Percentiles rank a stretch among this genome's conserved stretches.
Evolutionary conservation across 2,329 filamentous ascomycete species (phyloP).

Genomic region (Penicillium italicum): DNA sequence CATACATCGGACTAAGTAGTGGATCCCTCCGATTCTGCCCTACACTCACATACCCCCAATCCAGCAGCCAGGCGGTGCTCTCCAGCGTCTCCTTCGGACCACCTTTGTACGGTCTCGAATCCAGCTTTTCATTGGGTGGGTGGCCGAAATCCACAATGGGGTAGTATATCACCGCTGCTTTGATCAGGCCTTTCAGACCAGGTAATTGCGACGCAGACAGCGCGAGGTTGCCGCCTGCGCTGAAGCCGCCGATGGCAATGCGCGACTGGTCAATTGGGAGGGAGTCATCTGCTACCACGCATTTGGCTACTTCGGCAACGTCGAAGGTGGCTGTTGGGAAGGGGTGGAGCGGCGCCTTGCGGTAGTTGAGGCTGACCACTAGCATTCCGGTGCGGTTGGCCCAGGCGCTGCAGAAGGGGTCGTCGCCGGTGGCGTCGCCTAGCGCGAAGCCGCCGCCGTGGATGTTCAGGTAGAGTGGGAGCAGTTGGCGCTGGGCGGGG

Average conservation of each 20-base stretch:
- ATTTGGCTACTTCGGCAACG: conserved; percentile 43
- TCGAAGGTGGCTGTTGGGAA: conserved; percentile 50
- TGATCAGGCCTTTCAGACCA: conserved; percentile 31
- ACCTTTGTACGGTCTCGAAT: conserved; percentile 15
- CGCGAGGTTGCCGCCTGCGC: conserved; percentile 51
- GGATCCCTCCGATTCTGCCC: conserved; percentile 38
- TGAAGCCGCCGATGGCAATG: conserved; percentile 49
- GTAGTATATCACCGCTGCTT: conserved; percentile 46
- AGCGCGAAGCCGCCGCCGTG: conserved; percentile 47
- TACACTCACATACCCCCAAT: conserved; percentile 43
- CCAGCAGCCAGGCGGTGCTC: conserved; percentile 31
- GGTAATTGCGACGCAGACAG: conserved; percentile 44
- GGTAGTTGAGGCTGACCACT: conserved; percentile 51
- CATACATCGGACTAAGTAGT: conserved; percentile 43
- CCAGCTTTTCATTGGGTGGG: conserved; percentile 31
- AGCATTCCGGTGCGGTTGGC: conserved; percentile 42
- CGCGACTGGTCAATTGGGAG: conserved; percentile 47
- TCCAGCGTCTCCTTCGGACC: conserved; percentile 25
- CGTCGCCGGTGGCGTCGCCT: conserved; percentile 44
- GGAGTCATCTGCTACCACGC: conserved; percentile 42
- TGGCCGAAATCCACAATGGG: conserved; percentile 43
- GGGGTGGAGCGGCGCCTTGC: conserved; percentile 41
- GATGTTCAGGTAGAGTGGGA: conserved; percentile 49
- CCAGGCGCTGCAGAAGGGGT: conserved; percentile 48
- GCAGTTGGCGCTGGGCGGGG: conserved; percentile 15